Percentiles rank a stretch among this genome's conserved stretches.
Conservation (phyloP, 1,284 basidiomycete species). For the Sporisorium scitamineum region DNA sequence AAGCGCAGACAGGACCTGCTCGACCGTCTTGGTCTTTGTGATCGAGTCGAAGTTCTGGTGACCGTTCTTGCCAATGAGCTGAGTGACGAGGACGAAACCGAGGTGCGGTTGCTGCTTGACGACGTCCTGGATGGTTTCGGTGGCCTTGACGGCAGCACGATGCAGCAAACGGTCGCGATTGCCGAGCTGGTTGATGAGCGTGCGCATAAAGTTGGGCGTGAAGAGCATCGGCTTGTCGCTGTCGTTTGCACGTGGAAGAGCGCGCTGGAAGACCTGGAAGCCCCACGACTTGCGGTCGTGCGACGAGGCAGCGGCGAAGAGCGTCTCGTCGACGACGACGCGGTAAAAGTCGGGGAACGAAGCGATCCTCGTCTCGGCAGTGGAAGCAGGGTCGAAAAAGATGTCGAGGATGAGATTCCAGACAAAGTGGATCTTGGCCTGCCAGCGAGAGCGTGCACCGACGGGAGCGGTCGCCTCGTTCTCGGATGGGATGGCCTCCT, state of each 20-base stretch:
- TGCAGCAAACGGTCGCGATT: slow-evolving; percentile 88
- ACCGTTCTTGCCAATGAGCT: slow-evolving; percentile 87
- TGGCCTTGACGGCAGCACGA: slow-evolving; percentile 76
- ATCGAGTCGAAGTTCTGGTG: slow-evolving; percentile 89
- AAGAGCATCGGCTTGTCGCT: slow-evolving; percentile 85
- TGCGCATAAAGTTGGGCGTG: slow-evolving; percentile 94
- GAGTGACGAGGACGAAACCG: slow-evolving; percentile 86
- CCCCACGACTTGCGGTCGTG: slow-evolving; percentile 94
- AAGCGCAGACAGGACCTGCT: slow-evolving; percentile 83
- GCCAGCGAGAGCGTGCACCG: slow-evolving; percentile 75
- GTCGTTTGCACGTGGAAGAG: slow-evolving; percentile 78
- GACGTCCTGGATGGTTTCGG: slow-evolving; percentile 78
- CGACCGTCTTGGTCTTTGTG: slow-evolving; percentile 92
- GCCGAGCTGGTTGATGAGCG: slow-evolving; percentile 94
- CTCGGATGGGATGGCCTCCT: slow-evolving; percentile 74
- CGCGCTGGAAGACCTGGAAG: slow-evolving; percentile 88
- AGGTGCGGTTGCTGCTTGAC: slow-evolving; percentile 82
- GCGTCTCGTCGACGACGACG: slow-evolving; percentile 88
- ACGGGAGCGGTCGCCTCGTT: slow-evolving; percentile 72
- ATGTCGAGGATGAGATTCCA: slow-evolving; percentile 87
- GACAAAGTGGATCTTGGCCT: slow-evolving; percentile 89
- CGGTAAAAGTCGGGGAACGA: slow-evolving; percentile 91
- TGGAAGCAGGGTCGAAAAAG: slow-evolving; percentile 73
- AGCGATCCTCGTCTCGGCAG: slow-evolving; percentile 71
- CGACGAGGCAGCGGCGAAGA: slow-evolving; percentile 86